These are phyloP conservation scores for Linnemannia zychae DNA, from an alignment of 192 early-diverging fungal genomes.

Conservation along the genomic window DNA sequence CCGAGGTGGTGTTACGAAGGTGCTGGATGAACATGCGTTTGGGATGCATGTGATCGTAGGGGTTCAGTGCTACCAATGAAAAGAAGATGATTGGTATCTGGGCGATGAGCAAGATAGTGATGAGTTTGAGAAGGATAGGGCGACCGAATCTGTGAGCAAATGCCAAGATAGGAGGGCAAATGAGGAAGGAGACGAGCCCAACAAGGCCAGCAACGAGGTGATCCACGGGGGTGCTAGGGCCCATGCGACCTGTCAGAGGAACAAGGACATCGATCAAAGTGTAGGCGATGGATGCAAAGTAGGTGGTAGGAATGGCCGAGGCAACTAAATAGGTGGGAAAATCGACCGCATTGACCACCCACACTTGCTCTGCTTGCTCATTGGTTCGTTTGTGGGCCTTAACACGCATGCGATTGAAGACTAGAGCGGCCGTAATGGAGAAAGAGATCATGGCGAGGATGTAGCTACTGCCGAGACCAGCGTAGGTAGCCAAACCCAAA, in stretches of 20 bases:
- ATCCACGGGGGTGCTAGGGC: constrained; percentile 71
- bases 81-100: constrained; percentile 39
- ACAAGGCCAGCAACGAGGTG: constrained; percentile 68
- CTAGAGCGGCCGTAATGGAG: constrained; percentile 23
- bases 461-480: constrained; percentile 59
- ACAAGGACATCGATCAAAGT: constrained; percentile 70
- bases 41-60: constrained; percentile 73
- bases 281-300: constrained; percentile 49
- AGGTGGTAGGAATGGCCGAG: constrained; percentile 27
- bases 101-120: constrained; percentile 42
- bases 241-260: constrained; percentile 74
- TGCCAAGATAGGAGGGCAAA: constrained; percentile 60
- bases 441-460: constrained; percentile 50
- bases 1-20: constrained; percentile 72
- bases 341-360: background rate
- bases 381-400: background rate
- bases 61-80: constrained; percentile 36
- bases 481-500: constrained; percentile 36
- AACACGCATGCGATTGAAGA: constrained; percentile 27
- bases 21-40: constrained; percentile 73
- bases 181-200: constrained; percentile 58
- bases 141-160: constrained; percentile 62
- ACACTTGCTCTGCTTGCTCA: background rate
- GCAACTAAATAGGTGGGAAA: constrained; percentile 51
- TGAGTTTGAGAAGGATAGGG: constrained; percentile 27